Base-by-base conservation (phyloP, 345 rosid genomes). In the Arabis alpina region DNA sequence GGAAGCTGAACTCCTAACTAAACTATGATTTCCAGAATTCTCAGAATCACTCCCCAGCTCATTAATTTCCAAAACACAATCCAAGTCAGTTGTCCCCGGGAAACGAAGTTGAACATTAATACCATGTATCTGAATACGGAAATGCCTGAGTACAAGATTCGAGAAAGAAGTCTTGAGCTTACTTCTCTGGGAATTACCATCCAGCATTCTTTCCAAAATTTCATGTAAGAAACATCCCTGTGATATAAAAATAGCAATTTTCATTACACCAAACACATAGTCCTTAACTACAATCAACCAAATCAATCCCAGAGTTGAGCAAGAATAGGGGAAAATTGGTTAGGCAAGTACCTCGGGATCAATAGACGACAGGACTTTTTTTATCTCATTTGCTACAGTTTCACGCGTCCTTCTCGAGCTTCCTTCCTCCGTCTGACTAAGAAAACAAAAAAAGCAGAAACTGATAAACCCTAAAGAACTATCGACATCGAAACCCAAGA, bases 181-280 rank as follows among this genome's bases (percentile, higher is more conserved):
- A 61, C 64, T 81, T 67, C 77, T 84, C 67, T 78, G 71, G 34
- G 83, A 62, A 57, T 62, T 70, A 12, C 58, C 72, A 39, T 40
- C 70, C 66, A 82, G 68, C 62, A 91, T 68, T 69, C 79, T 81
- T 71, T 79, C 84, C 76, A 93, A 80, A 60, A 84, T 71, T 27
- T 77, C 87, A 72, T 91, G 98, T 66, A 91, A 77, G 74, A 82
- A 67, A 61, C 78, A 68, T 63, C 97, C 98, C 97, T 91, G 86
- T 54, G 48, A 65, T 56, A 56, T 30, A 45, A 76, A 56, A 37
- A 12, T 9, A 60, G 25, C 37, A 53, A 32, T 53, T 27, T 11
- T 5, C 19, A 53, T n/a, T 37, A 72, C 49, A 48, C 43, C 58
- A 55, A 37, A 32, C 76, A 54, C 59, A 72, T 6, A 36, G 43